Percentiles rank a stretch among this genome's conserved stretches.
Evolutionary conservation across 129 eudicot species (phyloP).

Genomic region (Artemisia tridentata): DNA sequence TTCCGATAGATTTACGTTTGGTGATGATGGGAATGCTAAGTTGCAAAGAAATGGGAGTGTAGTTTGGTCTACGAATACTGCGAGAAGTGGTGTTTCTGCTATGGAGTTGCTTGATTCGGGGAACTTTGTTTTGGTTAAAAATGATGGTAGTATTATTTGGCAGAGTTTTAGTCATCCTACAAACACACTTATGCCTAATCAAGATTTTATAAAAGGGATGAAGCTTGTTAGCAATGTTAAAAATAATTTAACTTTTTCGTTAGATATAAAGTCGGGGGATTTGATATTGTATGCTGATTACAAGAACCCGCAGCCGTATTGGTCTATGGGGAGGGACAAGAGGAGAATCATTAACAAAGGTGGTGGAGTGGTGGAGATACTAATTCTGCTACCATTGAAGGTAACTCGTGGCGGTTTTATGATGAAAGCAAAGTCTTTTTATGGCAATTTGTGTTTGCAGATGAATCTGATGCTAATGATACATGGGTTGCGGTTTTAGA

Average conservation of each 20-base stretch:
- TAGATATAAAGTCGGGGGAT: too few relatives aligned
- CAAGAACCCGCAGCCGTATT: too few relatives aligned
- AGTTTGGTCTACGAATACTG: slow-evolving; percentile 72
- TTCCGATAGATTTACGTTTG: slow-evolving; percentile 60
- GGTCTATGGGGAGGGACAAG: too few relatives aligned
- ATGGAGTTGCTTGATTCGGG: slow-evolving; percentile 72
- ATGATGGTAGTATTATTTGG: slow-evolving; percentile 59
- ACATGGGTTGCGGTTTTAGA: slow-evolving; percentile 73
- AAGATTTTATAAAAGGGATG: slow-evolving; percentile 10
- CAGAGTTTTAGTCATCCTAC: slow-evolving; percentile 87
- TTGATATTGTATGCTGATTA: too few relatives aligned
- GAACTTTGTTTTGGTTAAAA: slow-evolving; percentile 56
- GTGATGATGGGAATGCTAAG: slow-evolving; percentile 56
- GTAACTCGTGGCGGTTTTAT: slow-evolving; percentile 76
- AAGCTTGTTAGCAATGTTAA: too few relatives aligned
- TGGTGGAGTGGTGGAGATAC: slow-evolving; percentile 45
- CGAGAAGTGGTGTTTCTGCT: slow-evolving; percentile 47
- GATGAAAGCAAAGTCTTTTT: slow-evolving; percentile 50
- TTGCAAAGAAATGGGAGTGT: slow-evolving; percentile 44
- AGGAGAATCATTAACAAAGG: slow-evolving; percentile 45
- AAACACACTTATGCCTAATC: too few relatives aligned
- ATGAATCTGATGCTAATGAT: slow-evolving; percentile 36
- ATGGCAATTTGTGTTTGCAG: slow-evolving; percentile 66
- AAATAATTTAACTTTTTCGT: too few relatives aligned
- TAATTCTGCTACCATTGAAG: slow-evolving; percentile 45